A percentile compares a stretch with the other conserved stretches of the same genome.
Evolutionary conservation across 768 basidiomycete species (phyloP).

Genomic region (Scleroderma citrinum): DNA sequence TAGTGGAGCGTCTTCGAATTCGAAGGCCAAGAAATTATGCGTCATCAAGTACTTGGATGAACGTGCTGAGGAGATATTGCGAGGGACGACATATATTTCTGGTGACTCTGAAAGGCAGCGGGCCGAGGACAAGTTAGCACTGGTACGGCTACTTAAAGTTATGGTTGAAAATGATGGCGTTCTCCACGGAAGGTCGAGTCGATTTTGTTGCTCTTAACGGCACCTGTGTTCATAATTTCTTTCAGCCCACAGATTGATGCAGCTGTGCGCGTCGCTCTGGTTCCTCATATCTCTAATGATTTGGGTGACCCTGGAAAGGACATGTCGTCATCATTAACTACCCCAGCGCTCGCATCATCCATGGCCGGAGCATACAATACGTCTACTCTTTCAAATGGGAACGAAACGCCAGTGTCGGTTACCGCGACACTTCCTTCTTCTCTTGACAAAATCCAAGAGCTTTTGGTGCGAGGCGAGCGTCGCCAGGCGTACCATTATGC

Average conservation of each 20-base stretch:
- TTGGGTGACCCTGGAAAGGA: slow-evolving; percentile 17
- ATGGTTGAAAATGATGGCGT: slow-evolving; percentile 90
- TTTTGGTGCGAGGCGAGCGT: slow-evolving; percentile 80
- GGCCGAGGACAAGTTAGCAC: slow-evolving; percentile 69
- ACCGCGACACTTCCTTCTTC: slow-evolving; percentile 56
- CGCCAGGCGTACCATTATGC: slow-evolving; percentile 85
- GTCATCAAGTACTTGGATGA: slow-evolving; percentile 74
- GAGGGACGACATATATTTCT: slow-evolving; percentile 66
- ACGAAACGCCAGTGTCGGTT: slow-evolving; percentile 51
- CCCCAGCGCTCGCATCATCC: slow-evolving; percentile 29
- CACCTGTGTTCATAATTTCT: slow-evolving; percentile 12
- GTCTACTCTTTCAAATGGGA: slow-evolving; percentile 20
- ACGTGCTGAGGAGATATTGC: slow-evolving; percentile 68
- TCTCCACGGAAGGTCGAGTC: slow-evolving; percentile 75
- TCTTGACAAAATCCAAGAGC: slow-evolving; percentile 71
- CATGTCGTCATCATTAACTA: slow-evolving; percentile 10
- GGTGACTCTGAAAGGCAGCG: slow-evolving; percentile 47
- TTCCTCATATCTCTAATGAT: slow-evolving; percentile 46
- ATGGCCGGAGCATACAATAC: slow-evolving; percentile 14
- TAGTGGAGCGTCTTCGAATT: slow-evolving; percentile 47
- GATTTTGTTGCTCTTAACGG: neutral
- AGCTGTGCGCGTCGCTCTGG: slow-evolving; percentile 66
- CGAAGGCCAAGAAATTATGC: slow-evolving; percentile 79
- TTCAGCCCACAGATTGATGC: slow-evolving; percentile 59
- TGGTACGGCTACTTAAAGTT: slow-evolving; percentile 68